Conservation (phyloP, 2,329 filamentous ascomycete species). For the Lasiodiplodia theobromae region DNA sequence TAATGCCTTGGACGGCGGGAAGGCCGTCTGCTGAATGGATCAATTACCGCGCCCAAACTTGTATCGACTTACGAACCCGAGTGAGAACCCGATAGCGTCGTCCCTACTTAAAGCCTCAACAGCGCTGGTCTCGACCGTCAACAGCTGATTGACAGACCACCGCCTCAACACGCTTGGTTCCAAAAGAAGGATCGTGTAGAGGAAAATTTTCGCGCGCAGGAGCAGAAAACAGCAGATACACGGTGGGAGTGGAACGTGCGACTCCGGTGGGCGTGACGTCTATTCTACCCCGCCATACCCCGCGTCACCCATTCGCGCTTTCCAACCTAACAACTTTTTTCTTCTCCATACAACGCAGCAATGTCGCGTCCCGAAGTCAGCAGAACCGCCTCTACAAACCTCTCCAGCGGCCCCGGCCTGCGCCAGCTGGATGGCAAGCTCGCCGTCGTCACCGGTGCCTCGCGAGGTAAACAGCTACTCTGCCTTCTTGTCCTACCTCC, state of each 20-base stretch:
- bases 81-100: no score
- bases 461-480: slow-evolving; percentile 65
- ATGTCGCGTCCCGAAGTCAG: slow-evolving; percentile 49
- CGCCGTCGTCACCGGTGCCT: slow-evolving; percentile 80
- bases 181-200: background rate
- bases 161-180: background rate
- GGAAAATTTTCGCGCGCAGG: background rate
- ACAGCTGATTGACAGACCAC: no score
- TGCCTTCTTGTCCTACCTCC: background rate
- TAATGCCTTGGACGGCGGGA: background rate
- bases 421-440: slow-evolving; percentile 71
- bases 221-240: background rate
- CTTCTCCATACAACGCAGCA: slow-evolving; percentile 1
- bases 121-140: no score
- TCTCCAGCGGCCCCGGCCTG: slow-evolving; percentile 39
- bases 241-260: slow-evolving; percentile 3
- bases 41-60: background rate
- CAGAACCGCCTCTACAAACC: slow-evolving; percentile 50
- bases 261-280: slow-evolving; percentile 16
- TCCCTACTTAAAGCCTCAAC: no score
- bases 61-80: background rate
- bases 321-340: background rate
- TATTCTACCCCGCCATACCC: background rate
- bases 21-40: background rate
- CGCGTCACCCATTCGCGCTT: background rate